phyloP scores from a whole-genome alignment of 495 filamentous ascomycete genomes.

The Aspergillus nidulans region DNA sequence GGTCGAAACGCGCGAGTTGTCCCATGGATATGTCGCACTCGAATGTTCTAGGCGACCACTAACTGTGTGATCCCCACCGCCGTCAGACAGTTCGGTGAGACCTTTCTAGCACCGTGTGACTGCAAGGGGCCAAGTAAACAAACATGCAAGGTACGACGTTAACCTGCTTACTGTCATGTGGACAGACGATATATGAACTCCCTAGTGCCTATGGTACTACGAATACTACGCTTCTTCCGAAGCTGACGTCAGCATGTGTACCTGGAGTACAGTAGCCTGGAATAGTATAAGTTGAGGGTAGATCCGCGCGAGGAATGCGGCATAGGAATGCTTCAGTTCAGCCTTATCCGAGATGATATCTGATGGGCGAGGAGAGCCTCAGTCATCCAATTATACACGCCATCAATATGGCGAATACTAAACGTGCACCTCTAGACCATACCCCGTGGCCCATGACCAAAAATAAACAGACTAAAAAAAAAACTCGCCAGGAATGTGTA shows the following conservation, averaged over 20 bases:
- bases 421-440: conserved; percentile 5
- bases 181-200: neutral
- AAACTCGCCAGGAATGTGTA: conserved; percentile 4
- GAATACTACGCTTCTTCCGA: neutral
- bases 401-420: neutral
- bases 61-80: neutral
- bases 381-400: conserved; percentile 6
- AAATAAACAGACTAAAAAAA: neutral
- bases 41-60: neutral
- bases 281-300: neutral
- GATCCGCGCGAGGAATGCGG: neutral
- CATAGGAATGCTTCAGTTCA: neutral
- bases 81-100: neutral
- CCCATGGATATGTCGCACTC: neutral
- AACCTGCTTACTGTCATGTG: neutral
- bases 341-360: neutral
- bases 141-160: conserved; percentile 6
- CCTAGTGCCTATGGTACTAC: neutral
- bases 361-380: neutral
- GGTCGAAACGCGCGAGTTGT: neutral
- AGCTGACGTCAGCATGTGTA: neutral
- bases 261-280: no score
- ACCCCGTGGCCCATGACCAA: conserved; percentile 2
- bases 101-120: neutral
- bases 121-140: conserved; percentile 8